Base-by-base conservation (phyloP, 345 rosid species). In the Conringia planisiliqua region DNA sequence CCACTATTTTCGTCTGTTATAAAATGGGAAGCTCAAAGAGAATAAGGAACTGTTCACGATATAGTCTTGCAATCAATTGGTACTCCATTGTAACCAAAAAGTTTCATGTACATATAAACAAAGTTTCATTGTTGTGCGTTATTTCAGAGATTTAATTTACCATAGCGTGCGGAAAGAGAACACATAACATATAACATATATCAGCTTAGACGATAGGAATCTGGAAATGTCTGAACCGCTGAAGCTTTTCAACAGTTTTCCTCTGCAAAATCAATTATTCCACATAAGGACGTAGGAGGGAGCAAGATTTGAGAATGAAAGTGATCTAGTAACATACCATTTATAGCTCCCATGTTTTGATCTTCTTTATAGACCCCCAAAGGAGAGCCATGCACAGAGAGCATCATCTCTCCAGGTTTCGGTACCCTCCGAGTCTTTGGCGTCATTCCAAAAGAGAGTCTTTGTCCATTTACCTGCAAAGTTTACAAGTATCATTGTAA, bases 371-470 rank as follows among this genome's bases (percentile, higher is more conserved):
- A 94, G 63, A 90, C 88, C 3, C 98, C 97, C 9, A 91, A 96
- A 17, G 97, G 97, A 74, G 99, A 90, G 52, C 93, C 97, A 73
- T 61, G 97, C 20, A 94, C 89, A 26, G 96, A 92, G 30, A 89
- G 86, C 82, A 90, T 91, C 57, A 94, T 83, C 83, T 94, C 97
- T 33, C 97, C 97, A 59, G 84, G 88, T 75, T 94, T 91, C 1
- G 97, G 97, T 74, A 76, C 82, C 87, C 97, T 85, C 61, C 73
- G 47, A 43, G 90, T 84, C 80, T 86, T 90, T 24, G 99, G 97
- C 39, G 97, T 95, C 96, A 86, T 89, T 69, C 97, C 97, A 62
- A 86, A 14, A 39, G 96, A 90, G 39, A 93, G 80, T 75, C 97
- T 82, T 78, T 90, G 97, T 67, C 87, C 85, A 73, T 59, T 85